Conservation (phyloP, 371 early-diverging fungal species). For the Fennellomyces sp. region DNA sequence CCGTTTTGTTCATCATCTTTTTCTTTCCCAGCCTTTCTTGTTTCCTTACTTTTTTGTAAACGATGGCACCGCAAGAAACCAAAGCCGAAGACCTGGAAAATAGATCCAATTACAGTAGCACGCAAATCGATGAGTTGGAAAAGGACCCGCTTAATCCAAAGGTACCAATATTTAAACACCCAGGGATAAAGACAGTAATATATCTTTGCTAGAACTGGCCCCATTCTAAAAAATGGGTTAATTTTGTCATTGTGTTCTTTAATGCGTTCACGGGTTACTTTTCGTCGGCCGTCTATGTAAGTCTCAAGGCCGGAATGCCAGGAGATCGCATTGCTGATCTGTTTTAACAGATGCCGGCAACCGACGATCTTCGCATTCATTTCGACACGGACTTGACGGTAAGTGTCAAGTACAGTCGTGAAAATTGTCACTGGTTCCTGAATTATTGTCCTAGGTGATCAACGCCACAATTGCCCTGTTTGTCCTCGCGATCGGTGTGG, state of each 20-base stretch:
- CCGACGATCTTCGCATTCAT: conserved; percentile 24
- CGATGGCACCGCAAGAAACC: not conserved
- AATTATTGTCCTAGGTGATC: conserved; percentile 8
- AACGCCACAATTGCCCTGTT: conserved; percentile 25
- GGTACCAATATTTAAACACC: not conserved
- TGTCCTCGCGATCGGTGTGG: conserved; percentile 16
- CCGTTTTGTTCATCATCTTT: not conserved
- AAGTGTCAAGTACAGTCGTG: not conserved
- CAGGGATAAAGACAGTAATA: not conserved
- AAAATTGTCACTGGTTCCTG: not conserved
- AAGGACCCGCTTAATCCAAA: not conserved
- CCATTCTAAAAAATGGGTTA: conserved; percentile 19
- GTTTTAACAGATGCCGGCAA: conserved; percentile 34
- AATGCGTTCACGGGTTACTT: conserved; percentile 40
- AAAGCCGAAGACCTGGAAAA: not conserved
- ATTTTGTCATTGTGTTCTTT: conserved; percentile 24
- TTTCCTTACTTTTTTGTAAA: not conserved
- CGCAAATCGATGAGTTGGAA: not conserved
- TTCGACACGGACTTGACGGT: conserved; percentile 18
- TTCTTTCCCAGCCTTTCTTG: no score
- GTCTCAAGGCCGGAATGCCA: not conserved
- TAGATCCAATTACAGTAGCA: not conserved
- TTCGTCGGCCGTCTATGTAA: conserved; percentile 37
- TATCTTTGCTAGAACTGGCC: conserved; percentile 30
- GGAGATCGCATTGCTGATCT: not conserved